Evolutionary conservation across 208 protist species (phyloP).

Genomic region (Giardia duodenalis): DNA sequence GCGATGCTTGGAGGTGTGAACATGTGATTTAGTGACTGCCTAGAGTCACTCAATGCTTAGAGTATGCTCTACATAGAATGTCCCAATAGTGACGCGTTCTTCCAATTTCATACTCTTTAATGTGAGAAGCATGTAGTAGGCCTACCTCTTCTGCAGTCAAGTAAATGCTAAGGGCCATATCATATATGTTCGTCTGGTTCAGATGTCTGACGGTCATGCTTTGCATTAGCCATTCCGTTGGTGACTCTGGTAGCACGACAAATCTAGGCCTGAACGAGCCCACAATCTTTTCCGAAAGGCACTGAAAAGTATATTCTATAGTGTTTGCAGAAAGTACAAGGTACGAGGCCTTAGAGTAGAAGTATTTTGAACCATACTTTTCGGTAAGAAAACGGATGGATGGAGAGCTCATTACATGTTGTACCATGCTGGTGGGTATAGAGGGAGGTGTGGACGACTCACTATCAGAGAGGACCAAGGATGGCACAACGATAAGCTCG

Average conservation of each 20-base stretch:
- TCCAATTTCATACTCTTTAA: too few relatives aligned
- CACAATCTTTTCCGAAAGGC: background rate
- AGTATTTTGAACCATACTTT: background rate
- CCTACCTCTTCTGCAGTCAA: too few relatives aligned
- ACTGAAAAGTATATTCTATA: background rate
- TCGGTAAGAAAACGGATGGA: background rate
- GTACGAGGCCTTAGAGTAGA: background rate
- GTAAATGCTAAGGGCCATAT: too few relatives aligned
- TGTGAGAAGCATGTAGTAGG: too few relatives aligned
- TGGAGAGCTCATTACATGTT: background rate
- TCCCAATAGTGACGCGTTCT: too few relatives aligned
- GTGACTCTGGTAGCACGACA: too few relatives aligned
- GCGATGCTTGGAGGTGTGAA: background rate
- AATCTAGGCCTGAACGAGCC: background rate
- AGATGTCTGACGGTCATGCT: too few relatives aligned
- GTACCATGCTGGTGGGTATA: background rate
- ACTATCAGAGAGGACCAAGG: background rate
- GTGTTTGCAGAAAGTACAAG: background rate
- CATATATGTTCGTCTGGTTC: too few relatives aligned
- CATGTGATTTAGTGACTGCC: too few relatives aligned
- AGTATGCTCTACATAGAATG: too few relatives aligned
- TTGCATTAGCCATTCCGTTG: too few relatives aligned
- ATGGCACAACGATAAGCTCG: background rate
- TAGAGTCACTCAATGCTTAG: too few relatives aligned
- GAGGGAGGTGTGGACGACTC: background rate